Evolutionary conservation across 495 filamentous ascomycete genomes (phyloP).

Genomic region (Pyrenula massariospora): DNA sequence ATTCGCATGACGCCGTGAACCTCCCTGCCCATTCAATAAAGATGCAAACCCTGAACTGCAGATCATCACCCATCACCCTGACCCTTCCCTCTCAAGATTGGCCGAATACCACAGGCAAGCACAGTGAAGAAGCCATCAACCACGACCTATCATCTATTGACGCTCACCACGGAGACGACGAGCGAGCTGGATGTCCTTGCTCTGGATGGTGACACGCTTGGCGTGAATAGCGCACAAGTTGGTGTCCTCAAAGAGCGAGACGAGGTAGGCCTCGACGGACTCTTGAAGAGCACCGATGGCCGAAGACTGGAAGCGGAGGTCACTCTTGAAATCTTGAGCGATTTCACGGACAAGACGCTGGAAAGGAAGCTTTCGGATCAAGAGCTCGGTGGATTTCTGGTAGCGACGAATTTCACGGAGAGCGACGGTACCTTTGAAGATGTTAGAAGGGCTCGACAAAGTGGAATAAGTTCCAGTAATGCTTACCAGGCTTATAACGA

Average conservation of each 20-base stretch:
- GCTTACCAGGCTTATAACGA: constrained; percentile 95
- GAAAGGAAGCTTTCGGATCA: constrained; percentile 99
- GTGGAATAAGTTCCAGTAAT: constrained; percentile 1
- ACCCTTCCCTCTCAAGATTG: background rate
- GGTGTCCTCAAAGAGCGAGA: constrained; percentile 99
- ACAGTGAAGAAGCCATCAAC: background rate
- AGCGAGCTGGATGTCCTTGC: constrained; percentile 95
- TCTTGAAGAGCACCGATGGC: constrained; percentile 99
- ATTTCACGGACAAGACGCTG: constrained; percentile 99
- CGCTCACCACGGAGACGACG: constrained; percentile 95
- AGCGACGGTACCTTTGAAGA: constrained; percentile 77
- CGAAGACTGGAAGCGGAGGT: constrained; percentile 99
- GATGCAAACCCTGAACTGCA: background rate
- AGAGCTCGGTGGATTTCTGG: constrained; percentile 99
- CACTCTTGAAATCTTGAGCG: constrained; percentile 99
- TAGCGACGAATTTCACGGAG: constrained; percentile 99
- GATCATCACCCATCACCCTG: background rate
- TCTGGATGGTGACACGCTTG: constrained; percentile 96
- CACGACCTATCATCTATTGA: constrained; percentile 36
- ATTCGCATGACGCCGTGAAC: background rate
- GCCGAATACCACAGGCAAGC: background rate
- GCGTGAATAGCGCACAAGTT: constrained; percentile 99
- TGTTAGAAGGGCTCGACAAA: constrained; percentile 18
- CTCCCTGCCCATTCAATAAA: background rate
- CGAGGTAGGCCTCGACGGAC: constrained; percentile 99